Evolutionary conservation across 768 basidiomycete genomes (phyloP).

Genomic region (Suillus bovinus): DNA sequence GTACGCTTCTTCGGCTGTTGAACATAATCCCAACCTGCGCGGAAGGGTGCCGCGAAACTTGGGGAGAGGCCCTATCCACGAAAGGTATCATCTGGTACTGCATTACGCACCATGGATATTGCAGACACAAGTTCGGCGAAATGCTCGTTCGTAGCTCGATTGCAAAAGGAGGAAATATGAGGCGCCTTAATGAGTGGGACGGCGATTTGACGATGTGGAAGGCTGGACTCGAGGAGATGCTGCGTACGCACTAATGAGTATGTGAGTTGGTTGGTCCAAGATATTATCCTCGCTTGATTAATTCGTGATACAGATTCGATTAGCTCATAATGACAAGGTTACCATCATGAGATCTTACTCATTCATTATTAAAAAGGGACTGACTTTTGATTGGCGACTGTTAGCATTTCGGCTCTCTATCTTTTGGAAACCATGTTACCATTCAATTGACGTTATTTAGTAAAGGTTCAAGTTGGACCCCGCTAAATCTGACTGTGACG

Average conservation of each 20-base stretch:
- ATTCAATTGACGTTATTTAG: too few relatives aligned
- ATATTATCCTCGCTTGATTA: too few relatives aligned
- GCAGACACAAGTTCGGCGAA: slow-evolving; percentile 17
- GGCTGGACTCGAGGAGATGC: slow-evolving; percentile 14
- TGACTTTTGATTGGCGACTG: too few relatives aligned
- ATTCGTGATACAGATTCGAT: too few relatives aligned
- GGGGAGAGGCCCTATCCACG: slow-evolving; percentile 44
- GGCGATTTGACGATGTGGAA: slow-evolving; percentile 43
- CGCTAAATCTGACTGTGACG: too few relatives aligned
- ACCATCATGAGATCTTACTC: too few relatives aligned
- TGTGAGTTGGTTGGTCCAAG: too few relatives aligned
- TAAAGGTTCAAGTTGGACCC: too few relatives aligned
- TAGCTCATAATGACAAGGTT: too few relatives aligned
- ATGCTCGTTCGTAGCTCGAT: slow-evolving; percentile 24
- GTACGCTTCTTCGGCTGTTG: slow-evolving; percentile 51
- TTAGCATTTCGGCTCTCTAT: too few relatives aligned
- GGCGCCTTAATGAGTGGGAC: slow-evolving; percentile 53
- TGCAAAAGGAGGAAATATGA: slow-evolving; percentile 40
- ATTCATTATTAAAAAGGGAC: too few relatives aligned
- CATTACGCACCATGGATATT: slow-evolving; percentile 39
- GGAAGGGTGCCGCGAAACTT: slow-evolving; percentile 47
- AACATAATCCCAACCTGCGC: slow-evolving; percentile 42
- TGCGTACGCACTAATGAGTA: slow-evolving; percentile 1
- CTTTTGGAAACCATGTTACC: too few relatives aligned
- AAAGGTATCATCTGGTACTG: slow-evolving; percentile 53